A percentile compares a stretch with the other conserved stretches of the same genome.
Conservation (phyloP, 306 rosid species). For the Medicago truncatula region MtrunA17r5.0-ANR NC_053043.1:10637501-10638000, state of each 20-base stretch:
- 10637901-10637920: background rate
- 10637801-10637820: background rate
- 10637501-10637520: slow-evolving; percentile 81
- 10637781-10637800: background rate
- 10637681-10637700: background rate
- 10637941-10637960: background rate
- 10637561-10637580: slow-evolving; percentile 67
- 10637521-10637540: slow-evolving; percentile 98
- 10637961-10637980: background rate
- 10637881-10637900: background rate
- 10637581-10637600: slow-evolving; percentile 56
- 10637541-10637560: slow-evolving; percentile 91
- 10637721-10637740: background rate
- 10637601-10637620: slow-evolving; percentile 75
- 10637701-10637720: background rate
- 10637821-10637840: background rate
- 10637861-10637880: background rate
- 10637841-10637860: background rate
- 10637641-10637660: slow-evolving; percentile 94
- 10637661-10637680: slow-evolving; percentile 24
- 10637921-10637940: slow-evolving; percentile 1
- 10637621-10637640: slow-evolving; percentile 99
- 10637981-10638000: background rate
- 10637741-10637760: background rate
- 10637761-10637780: background rate